Base-by-base conservation (phyloP, 139 green algal genomes). In the Picochlorum costavermella region DNA sequence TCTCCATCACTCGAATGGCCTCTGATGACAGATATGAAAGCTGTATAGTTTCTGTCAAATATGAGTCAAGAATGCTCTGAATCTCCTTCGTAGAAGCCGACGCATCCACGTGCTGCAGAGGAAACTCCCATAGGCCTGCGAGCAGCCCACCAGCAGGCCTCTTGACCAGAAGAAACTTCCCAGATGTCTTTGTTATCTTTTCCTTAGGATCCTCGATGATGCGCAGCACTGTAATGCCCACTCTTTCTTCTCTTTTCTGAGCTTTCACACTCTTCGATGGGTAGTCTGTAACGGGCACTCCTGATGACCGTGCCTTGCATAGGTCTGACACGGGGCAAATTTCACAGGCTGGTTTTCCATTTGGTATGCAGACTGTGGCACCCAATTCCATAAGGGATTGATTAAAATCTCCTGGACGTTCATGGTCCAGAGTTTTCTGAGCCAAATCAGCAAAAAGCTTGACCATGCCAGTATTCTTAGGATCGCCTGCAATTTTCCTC, bases 321-420 rank as follows among this genome's bases (percentile, higher is more conserved):
- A 46, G 53, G 14, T 14, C 30, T 5, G 44, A 56, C 11, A 88
- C 43, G 30, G 91, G 88, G 79, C 92, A 97, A 0, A 31, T 51
- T 13, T 9, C 65, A 66, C 91, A 98, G 46, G 66, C 28, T 1
- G 92, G 73, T 43, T 61, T 75, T 25, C 79, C 73, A 30, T 71
- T 72, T 9, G 86, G 83, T 13, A 81, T 76, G 77, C 92, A 98
- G 5, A 96, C 71, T 0, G 79, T 88, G 12, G 92, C 90, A 0
- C 92, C 92, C 20, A 96, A 82, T 84, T 98, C 92, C 92, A 98
- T 98, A 61, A 98, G 67, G 17, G 90, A 90, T 86, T 98, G 92
- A 74, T 97, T 97, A 77, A 93, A 95, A 76, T 90, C 86, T 0
- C 92, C 92, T 0, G 92, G 88, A 0, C 92, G 73, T 0, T 71